A percentile compares a stretch with the other conserved stretches of the same genome.
Evolutionary conservation across 768 basidiomycete genomes (phyloP).

Genomic region (Tricholoma hemisulphureum): DNA sequence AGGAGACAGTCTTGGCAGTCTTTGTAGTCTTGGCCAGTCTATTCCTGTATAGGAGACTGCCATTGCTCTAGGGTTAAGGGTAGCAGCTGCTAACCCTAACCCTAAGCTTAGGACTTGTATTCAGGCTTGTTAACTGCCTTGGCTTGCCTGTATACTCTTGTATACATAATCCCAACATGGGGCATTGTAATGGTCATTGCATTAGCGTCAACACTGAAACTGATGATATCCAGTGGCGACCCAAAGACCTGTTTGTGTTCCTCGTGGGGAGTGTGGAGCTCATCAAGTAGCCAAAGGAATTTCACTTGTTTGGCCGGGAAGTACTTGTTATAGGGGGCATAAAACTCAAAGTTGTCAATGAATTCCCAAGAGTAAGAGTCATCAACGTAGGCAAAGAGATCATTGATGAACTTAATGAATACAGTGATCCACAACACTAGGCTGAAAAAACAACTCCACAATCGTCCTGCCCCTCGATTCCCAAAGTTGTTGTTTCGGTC

Average conservation of each 20-base stretch:
- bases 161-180: too few relatives aligned
- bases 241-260: not conserved
- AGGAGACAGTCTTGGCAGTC: too few relatives aligned
- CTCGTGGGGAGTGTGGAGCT: not conserved
- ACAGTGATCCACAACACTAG: slow-evolving; percentile 39
- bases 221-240: slow-evolving; percentile 18
- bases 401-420: slow-evolving; percentile 12
- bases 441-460: slow-evolving; percentile 31
- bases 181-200: slow-evolving; percentile 27
- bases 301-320: not conserved
- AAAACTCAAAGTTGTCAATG: not conserved
- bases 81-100: too few relatives aligned
- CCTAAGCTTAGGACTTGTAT: too few relatives aligned
- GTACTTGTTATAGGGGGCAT: not conserved
- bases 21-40: too few relatives aligned
- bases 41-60: too few relatives aligned
- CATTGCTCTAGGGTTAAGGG: too few relatives aligned
- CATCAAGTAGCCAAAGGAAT: not conserved
- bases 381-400: slow-evolving; percentile 32
- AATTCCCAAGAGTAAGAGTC: slow-evolving; percentile 15
- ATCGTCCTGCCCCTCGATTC: slow-evolving; percentile 6
- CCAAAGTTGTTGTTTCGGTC: slow-evolving; percentile 29
- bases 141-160: too few relatives aligned
- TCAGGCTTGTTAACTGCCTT: too few relatives aligned
- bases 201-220: slow-evolving; percentile 36